Conservation (phyloP, 208 protist species). For the Angomonas deanei region DNA sequence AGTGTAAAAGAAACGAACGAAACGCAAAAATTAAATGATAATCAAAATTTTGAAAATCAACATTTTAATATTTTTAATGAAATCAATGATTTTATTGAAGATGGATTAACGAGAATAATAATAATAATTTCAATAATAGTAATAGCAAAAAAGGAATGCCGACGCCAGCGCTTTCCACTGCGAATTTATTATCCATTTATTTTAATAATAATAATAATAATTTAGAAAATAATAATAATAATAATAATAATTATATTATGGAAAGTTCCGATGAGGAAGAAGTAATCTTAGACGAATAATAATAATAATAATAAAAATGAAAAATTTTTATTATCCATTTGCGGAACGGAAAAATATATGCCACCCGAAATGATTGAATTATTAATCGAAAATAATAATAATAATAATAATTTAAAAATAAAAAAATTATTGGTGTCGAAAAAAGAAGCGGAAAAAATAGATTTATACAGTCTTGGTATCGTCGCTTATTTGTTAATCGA, state of each 20-base stretch:
- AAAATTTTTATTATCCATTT: neutral
- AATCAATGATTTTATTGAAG: too few relatives aligned
- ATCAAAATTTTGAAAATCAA: too few relatives aligned
- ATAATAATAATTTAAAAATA: neutral
- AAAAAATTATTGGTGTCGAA: neutral
- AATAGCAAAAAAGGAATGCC: too few relatives aligned
- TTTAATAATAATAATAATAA: neutral
- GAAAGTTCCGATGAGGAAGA: too few relatives aligned
- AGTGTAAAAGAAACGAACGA: too few relatives aligned
- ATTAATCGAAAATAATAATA: too few relatives aligned
- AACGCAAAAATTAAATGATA: too few relatives aligned
- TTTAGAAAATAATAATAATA: too few relatives aligned
- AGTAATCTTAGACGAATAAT: too few relatives aligned
- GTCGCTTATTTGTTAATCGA: neutral
- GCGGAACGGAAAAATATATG: neutral
- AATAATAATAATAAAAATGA: neutral
- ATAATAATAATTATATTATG: too few relatives aligned
- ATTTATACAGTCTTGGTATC: neutral
- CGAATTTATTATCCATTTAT: neutral
- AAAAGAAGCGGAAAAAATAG: neutral
- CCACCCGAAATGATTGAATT: neutral
- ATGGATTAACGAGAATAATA: neutral
- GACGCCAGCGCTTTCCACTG: neutral
- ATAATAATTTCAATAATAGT: neutral
- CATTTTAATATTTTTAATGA: too few relatives aligned